Evolutionary conservation across 139 green algal genomes (phyloP), one percentile per base, ranked within the genome.

Genomic region (Micromonas commoda): DNA sequence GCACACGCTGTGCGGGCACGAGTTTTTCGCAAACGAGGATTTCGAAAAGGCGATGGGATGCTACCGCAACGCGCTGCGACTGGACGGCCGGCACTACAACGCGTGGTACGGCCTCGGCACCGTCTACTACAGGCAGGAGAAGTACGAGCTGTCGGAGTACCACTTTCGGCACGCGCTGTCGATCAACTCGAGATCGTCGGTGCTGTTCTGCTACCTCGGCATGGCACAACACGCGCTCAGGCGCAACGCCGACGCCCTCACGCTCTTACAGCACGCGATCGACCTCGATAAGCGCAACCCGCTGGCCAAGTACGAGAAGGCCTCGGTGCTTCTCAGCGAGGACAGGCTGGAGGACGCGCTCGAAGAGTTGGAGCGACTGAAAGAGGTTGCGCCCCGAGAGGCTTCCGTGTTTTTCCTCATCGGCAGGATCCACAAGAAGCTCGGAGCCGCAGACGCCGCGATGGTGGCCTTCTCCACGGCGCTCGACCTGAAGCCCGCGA

Each of bases 51-150:
- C 81, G 6, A 71, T 92, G 37, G 68, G 81, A 2, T 94, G 88
- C 82, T 98, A 96, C 88, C 86, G 92, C 33, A 85, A 87, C 21
- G 94, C 94, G 19, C 83, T 97, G 24, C 85, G 92, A 4, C 66
- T 94, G 0, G 92, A 98, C 73, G 65, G 82, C 1, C 87, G 93
- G 6, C 94, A 98, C 78, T 98, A 98, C 90, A 98, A 97, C 71
- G 94, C 94, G 3, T 92, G 93, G 93, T 98, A 97, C 84, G 94
- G 94, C 20, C 85, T 98, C 64, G 94, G 94, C 26, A 89, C 92
- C 79, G 91, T 98, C 31, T 93, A 92, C 78, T 93, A 92, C 77
- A 81, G 90, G 32, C 92, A 97, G 86, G 94, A 98, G 80, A 96
- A 97, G 86, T 94, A 89, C 39, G 86, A 89, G 26, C 83, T 96